Conservation (phyloP, 768 basidiomycete species). For the Hypholoma fasciculare region DNA sequence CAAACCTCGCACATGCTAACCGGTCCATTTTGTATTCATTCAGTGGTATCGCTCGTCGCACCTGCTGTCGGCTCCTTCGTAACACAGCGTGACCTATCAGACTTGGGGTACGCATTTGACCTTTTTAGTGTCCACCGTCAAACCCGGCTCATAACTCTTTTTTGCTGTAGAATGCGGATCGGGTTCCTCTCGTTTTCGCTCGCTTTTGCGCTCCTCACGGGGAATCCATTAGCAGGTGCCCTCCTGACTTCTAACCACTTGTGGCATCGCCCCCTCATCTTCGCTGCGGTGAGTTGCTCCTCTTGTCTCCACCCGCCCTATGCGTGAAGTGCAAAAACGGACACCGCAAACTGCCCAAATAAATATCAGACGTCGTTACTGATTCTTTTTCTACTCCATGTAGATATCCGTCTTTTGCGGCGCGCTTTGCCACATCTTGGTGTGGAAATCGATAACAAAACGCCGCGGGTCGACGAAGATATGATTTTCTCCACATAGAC, state of each 20-base stretch:
- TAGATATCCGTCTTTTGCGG: slow-evolving; percentile 36
- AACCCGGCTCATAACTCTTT: not conserved
- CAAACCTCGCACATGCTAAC: not conserved
- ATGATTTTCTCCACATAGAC: slow-evolving; percentile 2
- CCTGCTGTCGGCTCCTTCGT: slow-evolving; percentile 39
- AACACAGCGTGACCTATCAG: slow-evolving; percentile 39
- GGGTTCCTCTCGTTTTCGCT: slow-evolving; percentile 44
- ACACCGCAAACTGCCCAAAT: not conserved
- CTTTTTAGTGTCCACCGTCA: not conserved
- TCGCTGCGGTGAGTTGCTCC: slow-evolving; percentile 38
- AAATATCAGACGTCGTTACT: not conserved
- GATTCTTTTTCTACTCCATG: not conserved
- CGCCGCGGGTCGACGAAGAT: slow-evolving; percentile 28
- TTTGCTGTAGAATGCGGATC: slow-evolving; percentile 37
- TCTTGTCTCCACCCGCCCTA: not conserved
- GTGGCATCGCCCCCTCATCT: slow-evolving; percentile 45
- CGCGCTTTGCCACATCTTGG: slow-evolving; percentile 28
- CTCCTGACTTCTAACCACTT: slow-evolving; percentile 38
- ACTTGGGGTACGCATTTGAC: slow-evolving; percentile 39
- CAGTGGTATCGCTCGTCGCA: slow-evolving; percentile 41
- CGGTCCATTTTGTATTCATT: not conserved
- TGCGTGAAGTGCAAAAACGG: not conserved
- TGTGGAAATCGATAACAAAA: slow-evolving; percentile 30
- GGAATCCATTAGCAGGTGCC: slow-evolving; percentile 55
- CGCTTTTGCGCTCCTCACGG: slow-evolving; percentile 45